phyloP scores from a whole-genome alignment of 805 yeast species.

The Kodamaea sagamina region DNA sequence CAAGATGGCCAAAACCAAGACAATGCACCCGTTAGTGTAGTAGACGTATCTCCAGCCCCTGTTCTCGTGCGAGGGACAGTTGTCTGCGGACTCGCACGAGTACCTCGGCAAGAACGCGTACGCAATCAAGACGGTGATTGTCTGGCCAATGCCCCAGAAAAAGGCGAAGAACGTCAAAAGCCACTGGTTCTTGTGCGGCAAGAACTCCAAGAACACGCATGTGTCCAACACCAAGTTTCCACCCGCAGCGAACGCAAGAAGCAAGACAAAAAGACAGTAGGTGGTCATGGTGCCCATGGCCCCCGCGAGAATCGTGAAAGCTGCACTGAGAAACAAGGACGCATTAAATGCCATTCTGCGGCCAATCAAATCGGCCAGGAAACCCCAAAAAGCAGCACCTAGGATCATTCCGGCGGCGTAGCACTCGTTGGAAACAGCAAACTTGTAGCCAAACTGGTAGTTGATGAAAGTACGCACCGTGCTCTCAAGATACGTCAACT shows the following conservation, averaged over 20 bases:
- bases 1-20: conserved; percentile 36
- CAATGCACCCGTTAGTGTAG: conserved; percentile 50
- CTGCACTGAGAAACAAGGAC: conserved; percentile 49
- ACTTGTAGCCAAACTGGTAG: conserved; percentile 47
- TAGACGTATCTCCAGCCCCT: conserved; percentile 63
- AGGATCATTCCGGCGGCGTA: conserved; percentile 46
- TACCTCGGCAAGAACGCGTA: conserved; percentile 58
- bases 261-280: conserved; percentile 50
- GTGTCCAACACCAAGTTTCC: conserved; percentile 60
- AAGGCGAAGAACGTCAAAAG: conserved; percentile 48
- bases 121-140: conserved; percentile 50
- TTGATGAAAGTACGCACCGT: conserved; percentile 49
- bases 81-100: conserved; percentile 43
- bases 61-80: conserved; percentile 49
- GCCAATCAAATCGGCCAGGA: conserved; percentile 40
- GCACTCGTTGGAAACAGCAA: conserved; percentile 41
- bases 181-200: conserved; percentile 54
- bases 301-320: conserved; percentile 56
- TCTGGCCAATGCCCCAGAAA: conserved; percentile 51
- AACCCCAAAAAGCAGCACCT: conserved; percentile 61
- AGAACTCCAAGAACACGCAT: conserved; percentile 52
- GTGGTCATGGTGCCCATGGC: conserved; percentile 52
- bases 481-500: conserved; percentile 49
- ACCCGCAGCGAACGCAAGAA: conserved; percentile 51
- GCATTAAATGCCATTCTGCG: conserved; percentile 25